Evolutionary conservation across 495 filamentous ascomycete genomes (phyloP).

Genomic region (Penicillium cinerascens): DNA sequence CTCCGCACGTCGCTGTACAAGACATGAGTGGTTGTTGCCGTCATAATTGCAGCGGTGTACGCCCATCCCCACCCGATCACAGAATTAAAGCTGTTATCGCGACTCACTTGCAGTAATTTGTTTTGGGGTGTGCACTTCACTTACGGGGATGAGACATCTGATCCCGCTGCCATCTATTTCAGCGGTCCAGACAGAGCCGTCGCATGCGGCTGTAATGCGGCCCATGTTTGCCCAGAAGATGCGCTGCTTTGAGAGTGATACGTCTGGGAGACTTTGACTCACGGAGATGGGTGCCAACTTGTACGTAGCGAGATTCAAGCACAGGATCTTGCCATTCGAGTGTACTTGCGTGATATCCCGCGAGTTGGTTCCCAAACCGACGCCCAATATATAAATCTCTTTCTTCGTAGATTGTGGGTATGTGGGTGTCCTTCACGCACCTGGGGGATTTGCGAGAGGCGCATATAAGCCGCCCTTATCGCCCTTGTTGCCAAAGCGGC

Average conservation of each 20-base stretch:
- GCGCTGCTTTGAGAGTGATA: constrained; percentile 26
- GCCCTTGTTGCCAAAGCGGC: constrained; percentile 29
- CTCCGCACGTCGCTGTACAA: constrained; percentile 31
- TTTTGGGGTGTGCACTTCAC: constrained; percentile 51
- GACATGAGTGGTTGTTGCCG: constrained; percentile 40
- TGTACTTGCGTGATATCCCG: constrained; percentile 15
- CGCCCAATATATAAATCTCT: constrained; percentile 27
- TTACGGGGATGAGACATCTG: constrained; percentile 32
- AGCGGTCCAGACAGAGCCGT: constrained; percentile 44
- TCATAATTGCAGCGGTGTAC: constrained; percentile 46
- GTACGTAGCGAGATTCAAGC: constrained; percentile 17
- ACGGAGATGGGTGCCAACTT: constrained; percentile 24
- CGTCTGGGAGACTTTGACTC: constrained; percentile 41
- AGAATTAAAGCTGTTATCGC: constrained; percentile 44
- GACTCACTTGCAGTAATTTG: constrained; percentile 40
- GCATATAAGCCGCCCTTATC: constrained; percentile 35
- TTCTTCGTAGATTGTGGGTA: constrained; percentile 12
- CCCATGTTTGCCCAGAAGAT: constrained; percentile 59
- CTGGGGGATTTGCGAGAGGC: constrained; percentile 1
- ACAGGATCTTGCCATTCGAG: constrained; percentile 22
- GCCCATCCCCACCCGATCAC: constrained; percentile 52
- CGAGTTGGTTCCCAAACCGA: constrained; percentile 26
- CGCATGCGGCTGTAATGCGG: constrained; percentile 22
- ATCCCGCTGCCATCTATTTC: constrained; percentile 44
- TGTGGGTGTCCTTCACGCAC: constrained; percentile 5